Conservation (phyloP, 2,329 filamentous ascomycete species). For the Malbranchea zuffiana region DNA sequence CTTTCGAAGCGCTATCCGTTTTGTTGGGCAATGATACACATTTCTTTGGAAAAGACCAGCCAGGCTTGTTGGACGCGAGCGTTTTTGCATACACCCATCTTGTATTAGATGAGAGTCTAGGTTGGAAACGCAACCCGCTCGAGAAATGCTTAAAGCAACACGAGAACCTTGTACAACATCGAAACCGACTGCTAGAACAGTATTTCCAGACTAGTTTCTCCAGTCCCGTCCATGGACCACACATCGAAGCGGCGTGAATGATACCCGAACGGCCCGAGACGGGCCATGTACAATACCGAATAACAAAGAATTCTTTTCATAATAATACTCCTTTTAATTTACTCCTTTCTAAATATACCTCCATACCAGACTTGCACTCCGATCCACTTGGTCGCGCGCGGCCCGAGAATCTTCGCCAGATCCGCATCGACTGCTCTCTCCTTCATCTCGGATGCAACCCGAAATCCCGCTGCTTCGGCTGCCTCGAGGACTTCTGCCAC, state of each 20-base stretch:
- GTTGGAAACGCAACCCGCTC: conserved; percentile 55
- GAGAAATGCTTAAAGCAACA: conserved; percentile 45
- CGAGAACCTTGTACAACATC: conserved; percentile 55
- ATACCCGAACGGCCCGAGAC: neutral
- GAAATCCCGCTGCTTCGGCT: conserved; percentile 39
- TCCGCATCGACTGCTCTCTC: conserved; percentile 41
- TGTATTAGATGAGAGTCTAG: conserved; percentile 53
- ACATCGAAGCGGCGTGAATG: too few species aligned
- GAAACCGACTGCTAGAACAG: conserved; percentile 44
- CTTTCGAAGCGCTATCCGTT: conserved; percentile 51
- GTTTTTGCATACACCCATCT: conserved; percentile 85
- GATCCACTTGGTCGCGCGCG: conserved; percentile 54
- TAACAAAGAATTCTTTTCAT: neutral
- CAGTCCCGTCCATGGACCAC: too few species aligned
- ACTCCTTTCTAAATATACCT: conserved; percentile 34
- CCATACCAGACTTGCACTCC: conserved; percentile 46
- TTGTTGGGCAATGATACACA: conserved; percentile 48
- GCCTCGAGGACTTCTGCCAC: conserved; percentile 42
- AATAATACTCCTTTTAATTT: neutral
- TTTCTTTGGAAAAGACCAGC: conserved; percentile 49
- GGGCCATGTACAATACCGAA: neutral
- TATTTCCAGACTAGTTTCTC: conserved; percentile 36
- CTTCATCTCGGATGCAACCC: conserved; percentile 31
- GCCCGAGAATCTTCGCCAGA: conserved; percentile 49
- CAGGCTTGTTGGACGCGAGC: conserved; percentile 73